Evolutionary conservation across 2,329 filamentous ascomycete genomes (phyloP).

Genomic region (Pseudogymnoascus pannorum): DNA sequence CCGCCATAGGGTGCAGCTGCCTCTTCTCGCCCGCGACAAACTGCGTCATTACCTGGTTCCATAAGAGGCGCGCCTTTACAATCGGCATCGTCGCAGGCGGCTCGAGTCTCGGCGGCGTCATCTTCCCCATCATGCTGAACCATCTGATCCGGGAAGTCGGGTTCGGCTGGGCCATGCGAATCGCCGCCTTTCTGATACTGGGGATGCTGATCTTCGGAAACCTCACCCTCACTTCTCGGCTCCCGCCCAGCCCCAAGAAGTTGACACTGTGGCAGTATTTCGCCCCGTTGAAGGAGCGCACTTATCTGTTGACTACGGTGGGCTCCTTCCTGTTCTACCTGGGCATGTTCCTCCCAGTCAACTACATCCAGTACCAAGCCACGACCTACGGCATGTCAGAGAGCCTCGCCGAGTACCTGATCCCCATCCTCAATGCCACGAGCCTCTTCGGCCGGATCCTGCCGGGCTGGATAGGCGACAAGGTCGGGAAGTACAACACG

Average conservation of each 20-base stretch:
- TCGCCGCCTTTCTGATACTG: slow-evolving; percentile 12
- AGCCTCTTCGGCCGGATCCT: slow-evolving; percentile 31
- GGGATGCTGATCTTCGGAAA: slow-evolving; percentile 12
- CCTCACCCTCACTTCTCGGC: slow-evolving; percentile 10
- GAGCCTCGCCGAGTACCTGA: slow-evolving; percentile 40
- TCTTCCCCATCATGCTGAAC: slow-evolving; percentile 48
- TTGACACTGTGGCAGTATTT: slow-evolving; percentile 26
- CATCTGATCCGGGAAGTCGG: slow-evolving; percentile 10
- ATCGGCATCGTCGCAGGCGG: slow-evolving; percentile 39
- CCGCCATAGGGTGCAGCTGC: slow-evolving; percentile 37
- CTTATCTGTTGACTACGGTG: slow-evolving; percentile 37
- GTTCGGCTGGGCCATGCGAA: slow-evolving; percentile 15
- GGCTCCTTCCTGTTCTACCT: slow-evolving; percentile 35
- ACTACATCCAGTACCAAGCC: slow-evolving; percentile 28
- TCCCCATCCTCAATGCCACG: slow-evolving; percentile 41
- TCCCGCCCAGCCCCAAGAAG: slow-evolving; percentile 10
- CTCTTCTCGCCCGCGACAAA: slow-evolving; percentile 39
- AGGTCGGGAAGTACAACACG: slow-evolving; percentile 28
- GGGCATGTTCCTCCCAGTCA: slow-evolving; percentile 23
- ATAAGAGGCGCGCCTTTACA: slow-evolving; percentile 37
- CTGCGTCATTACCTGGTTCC: slow-evolving; percentile 39
- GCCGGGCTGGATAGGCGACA: slow-evolving; percentile 29
- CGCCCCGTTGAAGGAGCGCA: slow-evolving; percentile 29
- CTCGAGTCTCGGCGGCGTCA: slow-evolving; percentile 42
- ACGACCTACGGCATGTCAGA: slow-evolving; percentile 35